phyloP scores from a whole-genome alignment of 352 stramenopile species.

The Albugo candida region DNA sequence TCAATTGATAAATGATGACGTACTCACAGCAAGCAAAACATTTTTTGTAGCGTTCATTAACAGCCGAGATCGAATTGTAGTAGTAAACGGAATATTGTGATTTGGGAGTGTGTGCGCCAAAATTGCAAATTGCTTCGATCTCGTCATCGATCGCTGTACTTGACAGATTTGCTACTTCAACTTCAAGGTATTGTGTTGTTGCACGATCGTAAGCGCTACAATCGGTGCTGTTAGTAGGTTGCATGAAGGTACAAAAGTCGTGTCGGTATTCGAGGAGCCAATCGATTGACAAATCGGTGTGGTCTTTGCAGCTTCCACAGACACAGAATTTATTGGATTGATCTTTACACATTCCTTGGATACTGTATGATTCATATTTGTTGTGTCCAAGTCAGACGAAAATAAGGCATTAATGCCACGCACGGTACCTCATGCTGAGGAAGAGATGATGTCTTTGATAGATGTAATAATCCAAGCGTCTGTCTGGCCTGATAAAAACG shows the following conservation, averaged over 20 bases:
- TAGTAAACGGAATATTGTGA: too few species aligned
- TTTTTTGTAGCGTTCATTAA: conserved; percentile 70
- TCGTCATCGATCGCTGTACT: conserved; percentile 11
- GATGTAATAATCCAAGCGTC: too few species aligned
- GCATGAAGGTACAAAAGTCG: too few species aligned
- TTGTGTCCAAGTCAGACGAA: too few species aligned
- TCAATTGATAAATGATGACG: too few species aligned
- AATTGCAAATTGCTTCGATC: conserved; percentile 23
- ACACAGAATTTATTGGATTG: too few species aligned
- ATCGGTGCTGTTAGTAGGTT: background rate
- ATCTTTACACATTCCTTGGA: too few species aligned
- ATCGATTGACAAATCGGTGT: background rate
- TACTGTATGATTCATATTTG: too few species aligned
- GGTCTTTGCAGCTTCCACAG: background rate
- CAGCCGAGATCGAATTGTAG: conserved; percentile 67
- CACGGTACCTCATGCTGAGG: too few species aligned
- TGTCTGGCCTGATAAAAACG: too few species aligned
- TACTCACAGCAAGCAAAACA: conserved; percentile 79
- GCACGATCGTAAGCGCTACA: background rate
- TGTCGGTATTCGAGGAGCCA: background rate
- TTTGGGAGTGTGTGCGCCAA: conserved; percentile 73
- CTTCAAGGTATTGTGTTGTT: background rate
- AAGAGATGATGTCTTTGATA: too few species aligned
- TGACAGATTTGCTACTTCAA: background rate
- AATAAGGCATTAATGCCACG: too few species aligned